A percentile compares a stretch with the other conserved stretches of the same genome.
Evolutionary conservation across 2,329 filamentous ascomycete genomes (phyloP).

Genomic region (Phialemoniopsis sp.): DNA sequence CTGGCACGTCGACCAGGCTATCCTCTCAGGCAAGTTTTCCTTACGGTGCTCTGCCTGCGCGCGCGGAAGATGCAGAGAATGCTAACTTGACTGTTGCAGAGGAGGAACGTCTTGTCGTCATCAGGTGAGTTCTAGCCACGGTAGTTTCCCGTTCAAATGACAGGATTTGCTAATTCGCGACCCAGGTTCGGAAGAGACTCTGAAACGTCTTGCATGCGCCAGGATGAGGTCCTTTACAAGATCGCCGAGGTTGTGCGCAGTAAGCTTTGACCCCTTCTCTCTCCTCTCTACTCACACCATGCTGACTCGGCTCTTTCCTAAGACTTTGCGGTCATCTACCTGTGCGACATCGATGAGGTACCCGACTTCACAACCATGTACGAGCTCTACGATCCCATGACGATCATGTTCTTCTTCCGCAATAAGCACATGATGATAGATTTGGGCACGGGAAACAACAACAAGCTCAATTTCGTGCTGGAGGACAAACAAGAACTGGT

Average conservation of each 20-base stretch:
- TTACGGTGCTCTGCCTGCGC: constrained; percentile 17
- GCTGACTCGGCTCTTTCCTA: too few species aligned
- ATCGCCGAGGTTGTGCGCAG: constrained; percentile 80
- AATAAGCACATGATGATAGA: constrained; percentile 99
- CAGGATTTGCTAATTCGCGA: too few species aligned
- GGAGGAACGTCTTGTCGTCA: constrained; percentile 88
- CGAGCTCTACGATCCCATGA: constrained; percentile 69
- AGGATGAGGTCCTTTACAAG: constrained; percentile 92
- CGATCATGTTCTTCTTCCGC: constrained; percentile 67
- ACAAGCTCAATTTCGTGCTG: constrained; percentile 93
- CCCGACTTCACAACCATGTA: constrained; percentile 99
- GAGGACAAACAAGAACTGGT: constrained; percentile 99
- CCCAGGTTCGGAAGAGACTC: constrained; percentile 88
- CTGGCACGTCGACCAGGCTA: constrained; percentile 98
- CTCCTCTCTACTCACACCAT: too few species aligned
- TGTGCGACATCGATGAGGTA: constrained; percentile 88
- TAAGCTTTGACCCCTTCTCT: too few species aligned
- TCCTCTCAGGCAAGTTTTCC: constrained; percentile 48
- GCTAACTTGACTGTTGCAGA: constrained; percentile 39
- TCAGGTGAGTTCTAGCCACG: too few species aligned
- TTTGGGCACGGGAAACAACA: constrained; percentile 97
- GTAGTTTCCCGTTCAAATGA: too few species aligned
- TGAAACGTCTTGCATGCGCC: constrained; percentile 68
- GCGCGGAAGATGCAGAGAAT: not conserved
- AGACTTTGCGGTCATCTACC: constrained; percentile 83